These are phyloP conservation scores for Camellia japonica DNA, from an alignment of 148 eudicot species.

Conservation along the genomic window DNA sequence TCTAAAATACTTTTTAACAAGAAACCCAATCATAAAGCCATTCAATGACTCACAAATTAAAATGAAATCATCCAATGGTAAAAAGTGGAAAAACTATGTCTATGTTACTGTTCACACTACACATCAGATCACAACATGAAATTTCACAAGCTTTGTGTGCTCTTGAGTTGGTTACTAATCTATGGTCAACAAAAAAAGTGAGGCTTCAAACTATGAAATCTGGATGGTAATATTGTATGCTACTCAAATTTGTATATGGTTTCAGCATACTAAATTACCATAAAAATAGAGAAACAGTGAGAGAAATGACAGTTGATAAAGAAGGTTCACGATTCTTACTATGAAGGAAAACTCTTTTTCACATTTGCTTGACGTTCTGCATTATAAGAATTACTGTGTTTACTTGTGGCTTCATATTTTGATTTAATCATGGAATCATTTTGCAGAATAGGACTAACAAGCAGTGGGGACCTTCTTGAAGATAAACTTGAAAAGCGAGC, in stretches of 20 bases:
- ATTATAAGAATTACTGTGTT: not conserved
- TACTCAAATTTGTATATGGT: not conserved
- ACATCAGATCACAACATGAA: not conserved
- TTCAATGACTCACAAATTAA: too few species aligned
- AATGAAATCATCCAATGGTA: too few species aligned
- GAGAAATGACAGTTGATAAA: not conserved
- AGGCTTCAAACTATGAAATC: not conserved
- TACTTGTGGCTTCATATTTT: not conserved
- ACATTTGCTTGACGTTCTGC: not conserved
- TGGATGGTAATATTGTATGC: not conserved
- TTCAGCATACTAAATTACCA: not conserved
- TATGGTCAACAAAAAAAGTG: not conserved
- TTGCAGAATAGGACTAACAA: constrained; percentile 60
- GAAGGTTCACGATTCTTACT: not conserved
- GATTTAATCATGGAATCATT: not conserved
- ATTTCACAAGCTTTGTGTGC: not conserved
- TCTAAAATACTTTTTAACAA: too few species aligned
- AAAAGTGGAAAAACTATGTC: too few species aligned
- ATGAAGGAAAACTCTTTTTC: not conserved
- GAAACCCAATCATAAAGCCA: too few species aligned
- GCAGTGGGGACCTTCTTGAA: constrained; percentile 49
- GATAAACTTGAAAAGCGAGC: constrained; percentile 53
- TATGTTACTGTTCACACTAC: too few species aligned
- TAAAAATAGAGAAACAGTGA: not conserved
- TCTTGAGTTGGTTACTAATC: not conserved